phyloP scores from a whole-genome alignment of 768 basidiomycete genomes.

The Rubroboletus satanas region DNA sequence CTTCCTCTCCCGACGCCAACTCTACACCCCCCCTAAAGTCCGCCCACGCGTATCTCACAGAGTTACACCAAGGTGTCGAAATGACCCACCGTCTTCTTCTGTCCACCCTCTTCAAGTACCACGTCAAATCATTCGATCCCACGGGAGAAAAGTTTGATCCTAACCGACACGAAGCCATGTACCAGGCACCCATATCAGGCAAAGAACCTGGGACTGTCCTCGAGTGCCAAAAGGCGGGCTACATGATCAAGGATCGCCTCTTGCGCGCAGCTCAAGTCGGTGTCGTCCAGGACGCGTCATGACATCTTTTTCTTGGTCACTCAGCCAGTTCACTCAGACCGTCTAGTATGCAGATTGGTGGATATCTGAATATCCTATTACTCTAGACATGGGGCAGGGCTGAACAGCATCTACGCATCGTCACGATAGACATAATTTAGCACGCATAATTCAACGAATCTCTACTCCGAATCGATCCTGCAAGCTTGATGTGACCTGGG shows the following conservation, averaged over 20 bases:
- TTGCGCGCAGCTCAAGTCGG: constrained; percentile 96
- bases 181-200: constrained; percentile 86
- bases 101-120: constrained; percentile 87
- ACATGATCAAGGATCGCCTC: constrained; percentile 91
- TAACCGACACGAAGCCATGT: constrained; percentile 91
- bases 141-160: constrained; percentile 93
- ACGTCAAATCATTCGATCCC: constrained; percentile 89
- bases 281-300: constrained; percentile 70
- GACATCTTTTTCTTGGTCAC: constrained; percentile 14
- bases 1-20: constrained; percentile 30
- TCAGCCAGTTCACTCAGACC: background rate
- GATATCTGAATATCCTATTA: constrained; percentile 15
- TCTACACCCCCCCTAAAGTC: constrained; percentile 44
- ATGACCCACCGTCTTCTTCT: constrained; percentile 89
- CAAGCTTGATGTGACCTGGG: constrained; percentile 51
- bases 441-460: constrained; percentile 67
- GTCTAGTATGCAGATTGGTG: constrained; percentile 1
- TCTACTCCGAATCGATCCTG: constrained; percentile 70
- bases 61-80: constrained; percentile 82
- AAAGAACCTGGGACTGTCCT: constrained; percentile 88
- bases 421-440: constrained; percentile 36
- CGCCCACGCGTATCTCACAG: constrained; percentile 54
- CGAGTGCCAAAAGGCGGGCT: constrained; percentile 87
- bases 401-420: constrained; percentile 20
- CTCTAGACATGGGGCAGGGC: constrained; percentile 30